phyloP scores from a whole-genome alignment of 2,329 filamentous ascomycete genomes.

The Aureobasidium musti region DNA sequence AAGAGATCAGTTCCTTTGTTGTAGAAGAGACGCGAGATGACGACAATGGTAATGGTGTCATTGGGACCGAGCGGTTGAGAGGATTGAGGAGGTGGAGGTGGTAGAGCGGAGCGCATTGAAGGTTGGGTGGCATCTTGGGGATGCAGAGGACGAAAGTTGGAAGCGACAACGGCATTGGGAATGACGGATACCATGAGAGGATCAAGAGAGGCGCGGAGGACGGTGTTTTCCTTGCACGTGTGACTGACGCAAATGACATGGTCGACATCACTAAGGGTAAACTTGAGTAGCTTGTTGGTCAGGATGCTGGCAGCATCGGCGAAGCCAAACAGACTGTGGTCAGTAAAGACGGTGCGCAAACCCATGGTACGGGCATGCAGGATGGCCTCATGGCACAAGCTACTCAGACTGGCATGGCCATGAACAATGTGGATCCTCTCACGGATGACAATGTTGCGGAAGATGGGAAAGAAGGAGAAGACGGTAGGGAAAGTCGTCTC shows the following conservation, averaged over 20 bases:
- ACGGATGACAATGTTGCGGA: conserved; percentile 91
- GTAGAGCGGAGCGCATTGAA: conserved; percentile 46
- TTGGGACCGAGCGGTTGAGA: conserved; percentile 73
- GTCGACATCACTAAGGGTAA: conserved; percentile 92
- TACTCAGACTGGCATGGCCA: conserved; percentile 92
- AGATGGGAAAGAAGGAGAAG: conserved; percentile 98
- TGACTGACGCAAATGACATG: conserved; percentile 98
- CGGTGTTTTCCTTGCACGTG: conserved; percentile 98
- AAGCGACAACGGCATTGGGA: conserved; percentile 93
- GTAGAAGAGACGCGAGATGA: conserved; percentile 96
- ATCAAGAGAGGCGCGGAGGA: conserved; percentile 88
- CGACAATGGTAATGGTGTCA: conserved; percentile 92
- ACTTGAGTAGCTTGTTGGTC: conserved; percentile 96
- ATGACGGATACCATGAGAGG: conserved; percentile 98
- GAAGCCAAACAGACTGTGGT: conserved; percentile 96
- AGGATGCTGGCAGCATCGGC: conserved; percentile 94
- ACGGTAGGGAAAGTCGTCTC: conserved; percentile 93
- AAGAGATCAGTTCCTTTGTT: conserved; percentile 97
- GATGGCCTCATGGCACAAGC: conserved; percentile 90
- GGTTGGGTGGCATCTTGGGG: conserved; percentile 41
- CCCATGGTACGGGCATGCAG: conserved; percentile 96
- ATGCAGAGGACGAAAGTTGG: conserved; percentile 81
- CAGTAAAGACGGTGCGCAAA: conserved; percentile 90
- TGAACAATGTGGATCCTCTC: conserved; percentile 97
- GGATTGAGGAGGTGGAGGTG: conserved; percentile 54